Conservation (phyloP, 2,329 filamentous ascomycete genomes). For the Neofusicoccum ribis region DNA sequence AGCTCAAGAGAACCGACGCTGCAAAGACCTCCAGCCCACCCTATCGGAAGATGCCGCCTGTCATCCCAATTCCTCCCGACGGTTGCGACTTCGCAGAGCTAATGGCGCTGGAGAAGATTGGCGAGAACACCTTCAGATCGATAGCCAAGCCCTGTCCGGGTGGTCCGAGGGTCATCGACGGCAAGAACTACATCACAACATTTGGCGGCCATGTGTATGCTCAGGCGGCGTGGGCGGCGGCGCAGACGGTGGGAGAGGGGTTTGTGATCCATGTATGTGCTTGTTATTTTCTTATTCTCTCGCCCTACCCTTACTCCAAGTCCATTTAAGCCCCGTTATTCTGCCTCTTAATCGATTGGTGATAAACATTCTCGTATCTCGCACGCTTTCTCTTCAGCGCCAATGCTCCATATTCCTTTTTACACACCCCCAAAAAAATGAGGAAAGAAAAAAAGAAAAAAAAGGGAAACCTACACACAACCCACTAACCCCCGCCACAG, state of each 20-base stretch:
- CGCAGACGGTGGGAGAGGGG: slow-evolving; percentile 52
- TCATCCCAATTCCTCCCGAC: neutral
- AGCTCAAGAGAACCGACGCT: neutral
- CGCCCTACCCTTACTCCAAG: too few species aligned
- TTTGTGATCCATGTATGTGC: slow-evolving; percentile 53
- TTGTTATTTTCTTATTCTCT: slow-evolving; percentile 21
- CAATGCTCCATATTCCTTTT: neutral
- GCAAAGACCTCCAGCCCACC: too few species aligned
- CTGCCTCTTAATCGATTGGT: too few species aligned
- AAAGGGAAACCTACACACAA: neutral
- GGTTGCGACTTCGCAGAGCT: slow-evolving; percentile 37
- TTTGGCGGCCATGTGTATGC: slow-evolving; percentile 60
- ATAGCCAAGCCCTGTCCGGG: neutral
- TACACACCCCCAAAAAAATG: too few species aligned
- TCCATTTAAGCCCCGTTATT: too few species aligned
- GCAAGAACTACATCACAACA: slow-evolving; percentile 43
- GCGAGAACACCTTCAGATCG: slow-evolving; percentile 42
- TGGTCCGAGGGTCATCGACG: slow-evolving; percentile 23
- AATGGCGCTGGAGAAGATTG: slow-evolving; percentile 43
- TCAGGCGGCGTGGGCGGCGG: slow-evolving; percentile 57
- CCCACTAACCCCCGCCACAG: neutral
- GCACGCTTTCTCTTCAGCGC: neutral
- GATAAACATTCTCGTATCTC: too few species aligned
- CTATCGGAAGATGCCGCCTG: neutral
- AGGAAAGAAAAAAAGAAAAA: neutral